A percentile compares a stretch with the other conserved stretches of the same genome.
Conservation (phyloP, 106 monocot genomes). For the Agapanthus africanus region DNA sequence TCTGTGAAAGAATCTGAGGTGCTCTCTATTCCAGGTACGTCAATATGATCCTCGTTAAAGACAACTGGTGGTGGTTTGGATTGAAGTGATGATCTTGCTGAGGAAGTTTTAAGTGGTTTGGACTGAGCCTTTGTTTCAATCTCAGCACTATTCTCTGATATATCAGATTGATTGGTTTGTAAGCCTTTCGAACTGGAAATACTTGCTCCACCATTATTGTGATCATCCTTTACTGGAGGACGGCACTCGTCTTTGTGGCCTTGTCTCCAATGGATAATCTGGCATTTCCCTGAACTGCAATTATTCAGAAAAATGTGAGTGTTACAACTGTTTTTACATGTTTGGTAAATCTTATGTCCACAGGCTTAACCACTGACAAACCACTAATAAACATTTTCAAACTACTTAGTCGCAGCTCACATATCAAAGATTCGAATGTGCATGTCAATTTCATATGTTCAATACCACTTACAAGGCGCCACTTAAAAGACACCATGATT, state of each 20-base stretch:
- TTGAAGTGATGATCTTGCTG: neutral
- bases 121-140: slow-evolving; percentile 10
- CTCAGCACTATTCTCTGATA: neutral
- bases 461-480: neutral
- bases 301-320: slow-evolving; percentile 5
- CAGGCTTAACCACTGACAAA: too few relatives aligned
- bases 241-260: slow-evolving; percentile 69
- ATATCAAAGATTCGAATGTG: neutral
- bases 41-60: slow-evolving; percentile 2
- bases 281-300: slow-evolving; percentile 66
- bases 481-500: neutral
- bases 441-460: neutral
- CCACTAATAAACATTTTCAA: too few relatives aligned
- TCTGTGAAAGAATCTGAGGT: slow-evolving; percentile 9
- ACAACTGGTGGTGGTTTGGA: slow-evolving; percentile 2
- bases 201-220: slow-evolving; percentile 1
- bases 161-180: neutral
- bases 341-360: neutral
- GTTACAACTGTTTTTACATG: neutral
- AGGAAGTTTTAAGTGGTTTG: slow-evolving; percentile 7
- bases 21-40: slow-evolving; percentile 15
- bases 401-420: neutral
- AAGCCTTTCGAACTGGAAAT: neutral
- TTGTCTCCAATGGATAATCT: slow-evolving; percentile 73
- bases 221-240: slow-evolving; percentile 16